Evolutionary conservation across 2,329 filamentous ascomycete genomes (phyloP), one percentile per base, ranked within the genome.

Genomic region (Diaporthe nobilis): DNA sequence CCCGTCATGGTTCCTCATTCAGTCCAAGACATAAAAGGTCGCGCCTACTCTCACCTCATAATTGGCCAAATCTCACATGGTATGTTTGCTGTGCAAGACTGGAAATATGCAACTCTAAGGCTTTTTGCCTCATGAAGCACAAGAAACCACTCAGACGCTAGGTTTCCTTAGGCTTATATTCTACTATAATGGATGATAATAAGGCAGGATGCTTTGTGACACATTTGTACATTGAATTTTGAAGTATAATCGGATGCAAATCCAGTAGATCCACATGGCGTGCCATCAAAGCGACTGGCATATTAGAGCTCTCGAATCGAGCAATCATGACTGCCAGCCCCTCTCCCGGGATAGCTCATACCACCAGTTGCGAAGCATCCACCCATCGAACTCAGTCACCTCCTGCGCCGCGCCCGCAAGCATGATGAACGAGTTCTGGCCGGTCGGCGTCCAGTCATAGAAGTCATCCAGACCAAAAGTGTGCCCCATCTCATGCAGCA

Each of bases 311-410:
- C 25, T 20, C n/a, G 0, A 4, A 4, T n/a, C n/a, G 39, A 6
- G 4, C 5, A 3, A 4, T 67, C 28, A 49, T n/a, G 63, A 68
- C 31, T 68, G 47, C 63, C 63, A 68, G 47, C 44, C 44, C 63
- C 63, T 68, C 1, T 53, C 22, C 3, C 63, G 63, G 28, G 63
- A 68, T 22, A 68, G 44, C 31, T 68, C 63, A 2, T 68, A 81
- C 86, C 85, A 88, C 85, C 86, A 88, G 78, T 88, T 86, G 2
- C 86, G 80, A 57, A 85, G 79, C 86, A 88, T 88, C 87, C 87
- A 88, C 20, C 84, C 85, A 72, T 88, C 86, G 65, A 88, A 88
- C 57, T 88, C 86, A 4, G 86, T 88, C 25, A 88, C 82, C 67
- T 82, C 75, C 34, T 78, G 80, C 0, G 87, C 81, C 49, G 83